Conservation (phyloP, 192 early-diverging fungal species). For the Linnemannia exigua region DNA sequence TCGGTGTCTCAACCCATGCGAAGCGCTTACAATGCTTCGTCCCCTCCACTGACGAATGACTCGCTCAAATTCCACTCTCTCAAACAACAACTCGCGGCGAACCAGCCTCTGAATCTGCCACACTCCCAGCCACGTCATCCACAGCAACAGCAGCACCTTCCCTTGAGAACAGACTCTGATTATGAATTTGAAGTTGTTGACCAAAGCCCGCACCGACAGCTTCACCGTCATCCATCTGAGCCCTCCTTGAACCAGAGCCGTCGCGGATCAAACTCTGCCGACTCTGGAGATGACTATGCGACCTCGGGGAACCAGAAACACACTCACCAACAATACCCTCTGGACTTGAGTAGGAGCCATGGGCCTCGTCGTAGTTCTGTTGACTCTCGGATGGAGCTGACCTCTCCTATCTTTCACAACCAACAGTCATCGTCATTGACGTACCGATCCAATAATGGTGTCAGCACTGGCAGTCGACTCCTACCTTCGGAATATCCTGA, state of each 20-base stretch:
- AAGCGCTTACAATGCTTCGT: background rate
- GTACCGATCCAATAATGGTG: background rate
- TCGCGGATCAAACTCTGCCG: conserved; percentile 19
- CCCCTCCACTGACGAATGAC: background rate
- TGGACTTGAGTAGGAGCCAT: background rate
- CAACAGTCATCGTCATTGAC: background rate
- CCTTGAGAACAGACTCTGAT: conserved; percentile 17
- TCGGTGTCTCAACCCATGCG: background rate
- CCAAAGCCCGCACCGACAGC: background rate
- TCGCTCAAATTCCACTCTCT: background rate
- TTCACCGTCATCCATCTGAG: conserved; percentile 32
- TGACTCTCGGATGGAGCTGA: background rate
- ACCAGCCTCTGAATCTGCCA: background rate
- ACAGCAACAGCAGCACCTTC: background rate
- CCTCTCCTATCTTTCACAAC: background rate
- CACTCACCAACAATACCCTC: background rate
- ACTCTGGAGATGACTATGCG: conserved; percentile 28
- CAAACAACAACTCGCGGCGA: background rate
- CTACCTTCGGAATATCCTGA: conserved; percentile 1
- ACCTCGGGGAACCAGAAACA: background rate
- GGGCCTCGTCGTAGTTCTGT: background rate
- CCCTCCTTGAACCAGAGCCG: conserved; percentile 9
- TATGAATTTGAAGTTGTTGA: background rate
- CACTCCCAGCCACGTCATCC: background rate
- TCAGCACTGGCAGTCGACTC: background rate